A percentile compares a stretch with the other conserved stretches of the same genome.
Evolutionary conservation across 345 rosid genomes (phyloP).

Genomic region (Citrus hindsii): DNA sequence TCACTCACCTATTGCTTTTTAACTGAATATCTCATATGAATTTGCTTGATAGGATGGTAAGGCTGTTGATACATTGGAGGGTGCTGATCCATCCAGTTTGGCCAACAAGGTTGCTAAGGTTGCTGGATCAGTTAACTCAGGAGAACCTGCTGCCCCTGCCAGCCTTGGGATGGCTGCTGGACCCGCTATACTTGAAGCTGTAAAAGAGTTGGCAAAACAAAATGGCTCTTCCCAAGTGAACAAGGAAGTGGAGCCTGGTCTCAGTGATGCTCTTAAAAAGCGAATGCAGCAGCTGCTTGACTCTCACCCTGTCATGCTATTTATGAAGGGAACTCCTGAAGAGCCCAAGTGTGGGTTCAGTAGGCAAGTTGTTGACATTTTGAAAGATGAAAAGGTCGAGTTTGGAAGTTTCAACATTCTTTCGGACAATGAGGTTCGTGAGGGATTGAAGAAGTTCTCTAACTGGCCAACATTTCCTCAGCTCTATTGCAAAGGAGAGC

Average conservation of each 20-base stretch:
- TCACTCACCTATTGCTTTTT: neutral
- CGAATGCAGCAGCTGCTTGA: slow-evolving; percentile 60
- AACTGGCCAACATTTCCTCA: slow-evolving; percentile 99
- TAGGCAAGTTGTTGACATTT: slow-evolving; percentile 61
- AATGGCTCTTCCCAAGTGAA: slow-evolving; percentile 34
- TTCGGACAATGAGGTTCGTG: slow-evolving; percentile 70
- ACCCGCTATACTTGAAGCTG: slow-evolving; percentile 63
- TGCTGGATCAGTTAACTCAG: slow-evolving; percentile 55
- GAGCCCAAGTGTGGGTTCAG: slow-evolving; percentile 94
- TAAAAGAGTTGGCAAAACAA: slow-evolving; percentile 66
- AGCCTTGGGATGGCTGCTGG: slow-evolving; percentile 99
- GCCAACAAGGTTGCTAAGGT: slow-evolving; percentile 90
- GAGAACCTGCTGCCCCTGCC: slow-evolving; percentile 93
- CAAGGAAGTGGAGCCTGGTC: slow-evolving; percentile 38
- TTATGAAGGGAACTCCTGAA: slow-evolving; percentile 90
- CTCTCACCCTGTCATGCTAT: slow-evolving; percentile 81
- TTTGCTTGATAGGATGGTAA: slow-evolving; percentile 65
- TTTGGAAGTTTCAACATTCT: slow-evolving; percentile 86
- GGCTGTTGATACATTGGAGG: slow-evolving; percentile 75
- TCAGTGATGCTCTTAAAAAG: slow-evolving; percentile 34
- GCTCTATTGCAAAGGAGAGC: slow-evolving; percentile 91
- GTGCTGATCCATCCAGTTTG: slow-evolving; percentile 93
- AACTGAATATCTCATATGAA: neutral
- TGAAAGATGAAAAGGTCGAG: slow-evolving; percentile 73
- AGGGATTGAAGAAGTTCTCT: slow-evolving; percentile 91